These are phyloP conservation scores for Collybia mongolica DNA, from an alignment of 768 basidiomycete species.

Conservation along the genomic window DNA sequence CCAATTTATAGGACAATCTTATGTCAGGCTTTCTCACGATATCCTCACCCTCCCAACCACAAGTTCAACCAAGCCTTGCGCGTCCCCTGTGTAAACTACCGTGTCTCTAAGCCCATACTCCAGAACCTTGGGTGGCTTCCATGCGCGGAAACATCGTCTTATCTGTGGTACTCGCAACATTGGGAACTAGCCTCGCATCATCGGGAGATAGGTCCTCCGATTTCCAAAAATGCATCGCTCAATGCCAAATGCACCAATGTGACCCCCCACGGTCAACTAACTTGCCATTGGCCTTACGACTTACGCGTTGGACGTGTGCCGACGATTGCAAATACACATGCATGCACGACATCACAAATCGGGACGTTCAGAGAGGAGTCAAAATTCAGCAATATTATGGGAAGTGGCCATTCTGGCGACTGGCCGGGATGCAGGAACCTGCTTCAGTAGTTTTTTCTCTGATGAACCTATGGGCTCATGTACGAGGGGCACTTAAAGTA, in stretches of 20 bases:
- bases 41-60: too few species aligned
- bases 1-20: too few species aligned
- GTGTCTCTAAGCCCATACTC: too few species aligned
- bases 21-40: too few species aligned
- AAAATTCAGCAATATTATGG: constrained; percentile 82
- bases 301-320: constrained; percentile 84
- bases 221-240: constrained; percentile 50
- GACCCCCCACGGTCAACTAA: constrained; percentile 25
- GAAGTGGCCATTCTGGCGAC: constrained; percentile 95
- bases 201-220: constrained; percentile 59
- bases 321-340: constrained; percentile 91
- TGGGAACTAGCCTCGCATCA: constrained; percentile 38
- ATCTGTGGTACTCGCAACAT: not conserved
- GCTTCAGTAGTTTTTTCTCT: constrained; percentile 88
- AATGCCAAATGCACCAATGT: constrained; percentile 44
- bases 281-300: constrained; percentile 53
- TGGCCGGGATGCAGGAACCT: constrained; percentile 91
- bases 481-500: constrained; percentile 53
- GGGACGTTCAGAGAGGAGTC: constrained; percentile 39
- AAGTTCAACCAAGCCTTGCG: too few species aligned
- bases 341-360: constrained; percentile 75
- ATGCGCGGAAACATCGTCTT: not conserved
- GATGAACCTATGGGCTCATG: constrained; percentile 80
- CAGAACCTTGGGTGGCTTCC: not conserved
- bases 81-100: too few species aligned